Conservation (phyloP, 495 filamentous ascomycete genomes). For the Talaromyces adpressus region DNA sequence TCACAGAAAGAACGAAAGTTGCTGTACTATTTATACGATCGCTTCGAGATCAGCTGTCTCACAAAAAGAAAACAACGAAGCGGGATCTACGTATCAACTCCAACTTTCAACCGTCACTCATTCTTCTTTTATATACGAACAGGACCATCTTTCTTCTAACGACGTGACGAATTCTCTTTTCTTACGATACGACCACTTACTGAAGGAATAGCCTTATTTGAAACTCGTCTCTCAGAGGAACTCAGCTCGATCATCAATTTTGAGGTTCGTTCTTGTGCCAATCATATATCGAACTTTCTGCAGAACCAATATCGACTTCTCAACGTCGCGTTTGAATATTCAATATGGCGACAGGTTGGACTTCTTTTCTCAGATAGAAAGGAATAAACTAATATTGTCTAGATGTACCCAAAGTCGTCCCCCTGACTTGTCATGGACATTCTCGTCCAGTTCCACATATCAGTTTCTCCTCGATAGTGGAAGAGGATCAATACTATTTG, state of each 20-base stretch:
- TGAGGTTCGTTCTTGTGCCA: neutral
- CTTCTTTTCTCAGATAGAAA: neutral
- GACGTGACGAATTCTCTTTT: constrained; percentile 3
- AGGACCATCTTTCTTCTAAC: neutral
- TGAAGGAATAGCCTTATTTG: neutral
- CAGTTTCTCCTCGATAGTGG: constrained; percentile 81
- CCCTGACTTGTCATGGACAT: constrained; percentile 94
- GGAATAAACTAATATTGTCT: constrained; percentile 3
- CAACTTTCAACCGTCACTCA: neutral
- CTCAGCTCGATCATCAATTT: neutral
- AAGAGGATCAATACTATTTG: constrained; percentile 84
- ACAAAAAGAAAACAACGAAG: neutral
- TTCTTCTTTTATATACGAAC: neutral
- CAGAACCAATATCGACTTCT: neutral
- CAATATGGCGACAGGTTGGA: constrained; percentile 3
- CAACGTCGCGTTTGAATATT: neutral
- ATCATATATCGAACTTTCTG: neutral
- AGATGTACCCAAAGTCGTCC: constrained; percentile 70
- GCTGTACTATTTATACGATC: neutral
- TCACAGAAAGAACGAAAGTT: neutral
- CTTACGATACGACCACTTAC: neutral
- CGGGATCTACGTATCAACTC: neutral
- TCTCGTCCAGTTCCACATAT: constrained; percentile 93
- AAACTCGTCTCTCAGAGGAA: neutral
- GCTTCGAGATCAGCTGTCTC: neutral